Base-by-base conservation (phyloP, 148 eudicot genomes). In the Chenopodium suecicum region DNA sequence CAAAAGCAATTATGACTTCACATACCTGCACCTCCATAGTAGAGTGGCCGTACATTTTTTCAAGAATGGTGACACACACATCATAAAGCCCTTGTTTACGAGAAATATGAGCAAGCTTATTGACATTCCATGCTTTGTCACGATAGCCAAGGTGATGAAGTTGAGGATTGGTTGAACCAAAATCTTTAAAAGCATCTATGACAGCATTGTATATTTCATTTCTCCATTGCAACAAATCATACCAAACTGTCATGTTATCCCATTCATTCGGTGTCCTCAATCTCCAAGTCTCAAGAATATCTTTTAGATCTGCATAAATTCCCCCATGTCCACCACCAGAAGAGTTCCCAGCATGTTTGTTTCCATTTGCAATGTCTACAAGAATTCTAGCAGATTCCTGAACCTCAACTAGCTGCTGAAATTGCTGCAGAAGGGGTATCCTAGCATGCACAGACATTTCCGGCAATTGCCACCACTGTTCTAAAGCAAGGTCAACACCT, bases 391-490 rank as follows among this genome's bases (percentile, higher is more conserved):
- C 90, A 56, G 99, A 97, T 86, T 97, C 99, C 83, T 97, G 98
- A 86, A 97, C 95, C 86, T 97, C 99, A 83, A 97, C 98, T 31
- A 97, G 90, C 84, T 97, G 99, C 83, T 97, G 98, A 80, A 94
- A 97, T 84, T 97, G 98, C 87, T 97, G 98, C 74, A 94, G 75
- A 62, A 94, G 94, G 70, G 98, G 95, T 80, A 97, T 88, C 81
- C 98, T 92, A 68, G 97, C 90, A 87, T 94, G 97, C 80, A 92
- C 89, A 67, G 99, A 97, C 97, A 97, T 94, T 84, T 97, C 99
- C 83, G 99, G 99, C 85, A 97, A 84, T 76, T 97, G 99, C 99
- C 99, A 97, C 99, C 99, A 97, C 80, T 94, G 97, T 82, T 97
- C 99, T 81, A 97, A 85, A 83, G 97, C 99, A 79, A 90, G 93